Conservation (phyloP, 768 basidiomycete genomes). For the Collybiopsis luxurians region DNA sequence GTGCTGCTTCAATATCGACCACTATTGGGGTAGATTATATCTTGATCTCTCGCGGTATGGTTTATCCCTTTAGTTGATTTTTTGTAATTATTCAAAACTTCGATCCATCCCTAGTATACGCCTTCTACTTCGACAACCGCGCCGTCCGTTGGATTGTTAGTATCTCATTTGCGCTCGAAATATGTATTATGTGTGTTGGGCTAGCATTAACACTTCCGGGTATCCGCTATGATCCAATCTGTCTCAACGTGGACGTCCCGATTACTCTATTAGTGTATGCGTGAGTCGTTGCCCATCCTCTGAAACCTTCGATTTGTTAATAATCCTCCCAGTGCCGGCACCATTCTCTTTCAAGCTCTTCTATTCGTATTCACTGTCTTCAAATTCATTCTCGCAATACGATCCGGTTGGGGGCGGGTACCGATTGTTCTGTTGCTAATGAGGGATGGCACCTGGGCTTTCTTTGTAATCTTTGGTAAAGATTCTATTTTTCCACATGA, state of each 20-base stretch:
- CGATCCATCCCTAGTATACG: slow-evolving; percentile 2
- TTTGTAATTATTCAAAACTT: neutral
- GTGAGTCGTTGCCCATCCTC: neutral
- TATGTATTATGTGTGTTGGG: neutral
- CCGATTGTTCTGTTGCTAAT: slow-evolving; percentile 38
- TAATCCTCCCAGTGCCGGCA: slow-evolving; percentile 18
- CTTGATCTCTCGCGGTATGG: slow-evolving; percentile 36
- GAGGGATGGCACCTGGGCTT: slow-evolving; percentile 46
- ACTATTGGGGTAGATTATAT: slow-evolving; percentile 27
- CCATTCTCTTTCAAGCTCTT: slow-evolving; percentile 34
- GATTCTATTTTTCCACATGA: neutral
- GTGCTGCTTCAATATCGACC: neutral
- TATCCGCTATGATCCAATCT: neutral
- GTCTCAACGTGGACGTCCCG: neutral
- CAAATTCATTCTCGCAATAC: slow-evolving; percentile 32
- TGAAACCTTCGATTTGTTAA: neutral
- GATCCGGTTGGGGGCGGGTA: slow-evolving; percentile 38
- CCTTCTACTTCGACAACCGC: slow-evolving; percentile 5
- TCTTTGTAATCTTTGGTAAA: slow-evolving; percentile 37
- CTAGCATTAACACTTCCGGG: neutral
- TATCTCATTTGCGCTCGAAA: neutral
- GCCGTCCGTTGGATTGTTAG: neutral
- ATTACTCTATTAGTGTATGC: neutral
- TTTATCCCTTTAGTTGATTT: neutral
- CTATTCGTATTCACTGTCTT: slow-evolving; percentile 35